Conservation (phyloP, 169 alveolate genomes). For the Babesia bigemina region DNA sequence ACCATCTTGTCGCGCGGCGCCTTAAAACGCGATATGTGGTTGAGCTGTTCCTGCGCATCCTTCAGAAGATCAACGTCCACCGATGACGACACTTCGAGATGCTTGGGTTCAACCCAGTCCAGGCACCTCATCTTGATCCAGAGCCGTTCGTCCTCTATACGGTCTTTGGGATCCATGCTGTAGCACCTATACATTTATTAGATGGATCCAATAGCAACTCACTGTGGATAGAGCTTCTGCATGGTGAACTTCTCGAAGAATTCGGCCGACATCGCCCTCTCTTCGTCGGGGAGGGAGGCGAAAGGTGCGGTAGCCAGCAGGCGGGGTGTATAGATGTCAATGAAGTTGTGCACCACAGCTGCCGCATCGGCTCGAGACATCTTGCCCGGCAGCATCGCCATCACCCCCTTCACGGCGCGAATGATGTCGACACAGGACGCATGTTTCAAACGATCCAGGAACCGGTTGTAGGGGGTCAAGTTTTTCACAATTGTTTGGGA, state of each 20-base stretch:
- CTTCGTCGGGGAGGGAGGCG: slow-evolving; percentile 42
- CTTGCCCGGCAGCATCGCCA: slow-evolving; percentile 65
- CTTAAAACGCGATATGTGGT: slow-evolving; percentile 52
- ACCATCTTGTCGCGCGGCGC: slow-evolving; percentile 80
- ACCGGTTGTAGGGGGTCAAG: slow-evolving; percentile 76
- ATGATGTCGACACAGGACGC: slow-evolving; percentile 76
- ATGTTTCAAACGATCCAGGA: slow-evolving; percentile 78
- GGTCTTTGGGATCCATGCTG: slow-evolving; percentile 72
- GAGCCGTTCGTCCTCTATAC: slow-evolving; percentile 71
- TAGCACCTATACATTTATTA: slow-evolving; percentile 29
- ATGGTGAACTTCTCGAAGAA: slow-evolving; percentile 65
- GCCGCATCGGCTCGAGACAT: slow-evolving; percentile 74
- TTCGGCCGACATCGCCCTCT: slow-evolving; percentile 36
- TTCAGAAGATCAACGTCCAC: slow-evolving; percentile 23
- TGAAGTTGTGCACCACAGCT: slow-evolving; percentile 68
- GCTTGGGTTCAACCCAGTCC: slow-evolving; percentile 74
- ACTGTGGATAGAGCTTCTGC: slow-evolving; percentile 67
- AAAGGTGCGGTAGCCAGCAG: slow-evolving; percentile 46
- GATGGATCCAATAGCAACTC: not conserved
- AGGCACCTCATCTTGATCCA: slow-evolving; percentile 71
- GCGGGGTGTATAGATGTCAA: slow-evolving; percentile 61
- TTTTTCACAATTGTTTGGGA: slow-evolving; percentile 22
- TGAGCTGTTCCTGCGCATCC: slow-evolving; percentile 56
- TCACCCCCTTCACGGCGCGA: slow-evolving; percentile 67
- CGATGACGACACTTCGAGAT: slow-evolving; percentile 58